phyloP scores from a whole-genome alignment of 257 asterid genomes.

The Misopates orontium region DNA sequence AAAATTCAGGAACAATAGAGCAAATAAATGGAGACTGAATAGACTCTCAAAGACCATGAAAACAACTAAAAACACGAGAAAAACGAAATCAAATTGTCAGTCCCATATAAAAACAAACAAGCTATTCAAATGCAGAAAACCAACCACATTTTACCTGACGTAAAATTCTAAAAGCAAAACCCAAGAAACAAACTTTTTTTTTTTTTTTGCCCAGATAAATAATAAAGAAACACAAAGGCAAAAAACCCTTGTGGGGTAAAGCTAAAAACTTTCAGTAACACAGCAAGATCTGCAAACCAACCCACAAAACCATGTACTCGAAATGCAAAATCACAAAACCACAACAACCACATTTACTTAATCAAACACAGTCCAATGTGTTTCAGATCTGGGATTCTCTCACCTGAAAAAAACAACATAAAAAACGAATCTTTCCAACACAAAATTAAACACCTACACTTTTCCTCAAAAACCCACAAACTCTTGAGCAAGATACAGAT shows the following conservation, averaged over 20 bases:
- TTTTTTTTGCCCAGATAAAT: too few species aligned
- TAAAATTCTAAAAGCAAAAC: not conserved
- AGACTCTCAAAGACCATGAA: constrained; percentile 10
- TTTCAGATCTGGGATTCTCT: constrained; percentile 65
- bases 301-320: not conserved
- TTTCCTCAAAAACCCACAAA: constrained; percentile 21
- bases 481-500: constrained; percentile 24
- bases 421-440: too few species aligned
- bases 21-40: too few species aligned
- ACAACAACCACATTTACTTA: constrained; percentile 22
- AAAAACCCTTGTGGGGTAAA: constrained; percentile 2
- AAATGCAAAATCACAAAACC: constrained; percentile 25
- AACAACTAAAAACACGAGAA: not conserved
- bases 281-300: constrained; percentile 53
- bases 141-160: constrained; percentile 1
- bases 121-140: constrained; percentile 35
- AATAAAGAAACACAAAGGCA: constrained; percentile 1
- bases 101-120: constrained; percentile 12
- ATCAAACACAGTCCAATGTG: constrained; percentile 32
- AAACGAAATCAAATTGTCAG: not conserved
- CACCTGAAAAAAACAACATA: constrained; percentile 46
- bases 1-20: too few species aligned
- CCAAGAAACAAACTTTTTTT: too few species aligned
- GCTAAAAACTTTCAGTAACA: constrained; percentile 21
- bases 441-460: constrained; percentile 31